Conservation (phyloP, 257 asterid species). For the Mitragyna speciosa region DNA sequence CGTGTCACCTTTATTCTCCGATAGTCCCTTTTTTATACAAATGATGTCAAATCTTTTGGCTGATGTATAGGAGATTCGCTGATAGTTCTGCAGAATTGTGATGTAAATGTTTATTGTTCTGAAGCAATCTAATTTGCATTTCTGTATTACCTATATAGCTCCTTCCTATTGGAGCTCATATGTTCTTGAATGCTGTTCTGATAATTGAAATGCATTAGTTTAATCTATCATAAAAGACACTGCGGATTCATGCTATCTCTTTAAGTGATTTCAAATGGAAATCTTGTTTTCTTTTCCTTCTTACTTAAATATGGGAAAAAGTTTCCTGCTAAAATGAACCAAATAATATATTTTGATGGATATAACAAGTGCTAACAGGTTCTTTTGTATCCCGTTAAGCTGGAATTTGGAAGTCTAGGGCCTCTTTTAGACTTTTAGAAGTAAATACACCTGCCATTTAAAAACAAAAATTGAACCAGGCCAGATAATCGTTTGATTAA, state of each 20-base stretch:
- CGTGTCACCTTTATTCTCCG: neutral
- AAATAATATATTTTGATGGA: no score
- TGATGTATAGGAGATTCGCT: slow-evolving; percentile 22
- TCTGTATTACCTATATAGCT: neutral
- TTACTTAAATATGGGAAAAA: neutral
- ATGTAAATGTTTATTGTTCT: neutral
- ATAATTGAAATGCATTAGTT: neutral
- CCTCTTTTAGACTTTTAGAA: no score
- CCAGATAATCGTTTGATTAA: no score
- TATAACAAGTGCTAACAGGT: neutral
- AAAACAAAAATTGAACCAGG: neutral
- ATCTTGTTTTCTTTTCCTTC: neutral
- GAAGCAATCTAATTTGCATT: neutral
- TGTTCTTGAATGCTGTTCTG: neutral
- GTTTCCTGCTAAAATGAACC: neutral
- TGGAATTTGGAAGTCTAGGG: no score
- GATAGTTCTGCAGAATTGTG: neutral
- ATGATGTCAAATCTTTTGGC: slow-evolving; percentile 22
- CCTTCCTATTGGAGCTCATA: no score
- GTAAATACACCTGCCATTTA: no score
- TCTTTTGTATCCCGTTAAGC: no score
- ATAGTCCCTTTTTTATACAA: neutral
- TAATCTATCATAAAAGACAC: neutral
- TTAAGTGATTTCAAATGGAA: neutral
- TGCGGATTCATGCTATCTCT: neutral